These are phyloP conservation scores for Alternaria rosae DNA, from an alignment of 2,329 filamentous ascomycete genomes.

Conservation along the genomic window DNA sequence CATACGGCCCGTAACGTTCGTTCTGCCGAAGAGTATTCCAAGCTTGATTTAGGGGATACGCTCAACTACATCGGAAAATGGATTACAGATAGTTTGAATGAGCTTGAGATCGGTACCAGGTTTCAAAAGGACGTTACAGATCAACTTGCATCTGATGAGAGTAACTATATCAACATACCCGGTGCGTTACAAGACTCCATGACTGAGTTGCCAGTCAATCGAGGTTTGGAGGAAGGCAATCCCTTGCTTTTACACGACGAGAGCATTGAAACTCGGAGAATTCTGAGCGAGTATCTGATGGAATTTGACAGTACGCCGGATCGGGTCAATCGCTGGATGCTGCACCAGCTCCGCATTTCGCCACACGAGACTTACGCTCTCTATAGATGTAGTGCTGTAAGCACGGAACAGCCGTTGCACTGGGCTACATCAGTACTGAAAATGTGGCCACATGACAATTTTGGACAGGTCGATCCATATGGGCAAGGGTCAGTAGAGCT, in stretches of 20 bases:
- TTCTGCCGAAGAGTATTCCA: too few species aligned
- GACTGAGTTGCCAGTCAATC: too few species aligned
- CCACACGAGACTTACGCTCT: conserved; percentile 19
- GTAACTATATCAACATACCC: neutral
- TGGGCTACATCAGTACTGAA: too few species aligned
- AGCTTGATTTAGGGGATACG: too few species aligned
- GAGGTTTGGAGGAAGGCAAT: conserved; percentile 5
- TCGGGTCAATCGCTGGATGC: conserved; percentile 23
- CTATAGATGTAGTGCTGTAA: conserved; percentile 1
- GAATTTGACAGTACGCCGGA: conserved; percentile 19
- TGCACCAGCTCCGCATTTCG: conserved; percentile 26
- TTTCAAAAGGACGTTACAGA: neutral
- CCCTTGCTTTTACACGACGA: conserved; percentile 12
- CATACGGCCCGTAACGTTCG: too few species aligned
- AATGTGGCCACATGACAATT: neutral
- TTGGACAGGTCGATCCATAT: neutral
- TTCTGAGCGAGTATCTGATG: conserved; percentile 24
- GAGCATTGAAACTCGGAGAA: conserved; percentile 12
- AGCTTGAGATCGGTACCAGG: neutral
- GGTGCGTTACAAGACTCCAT: neutral
- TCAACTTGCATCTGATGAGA: neutral
- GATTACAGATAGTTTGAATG: neutral
- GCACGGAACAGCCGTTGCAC: too few species aligned
- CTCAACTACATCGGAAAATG: neutral
- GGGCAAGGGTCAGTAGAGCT: neutral